Evolutionary conservation across 306 rosid genomes (phyloP), one percentile per base, ranked within the genome.

Genomic region (Rubus parviflorus): DNA sequence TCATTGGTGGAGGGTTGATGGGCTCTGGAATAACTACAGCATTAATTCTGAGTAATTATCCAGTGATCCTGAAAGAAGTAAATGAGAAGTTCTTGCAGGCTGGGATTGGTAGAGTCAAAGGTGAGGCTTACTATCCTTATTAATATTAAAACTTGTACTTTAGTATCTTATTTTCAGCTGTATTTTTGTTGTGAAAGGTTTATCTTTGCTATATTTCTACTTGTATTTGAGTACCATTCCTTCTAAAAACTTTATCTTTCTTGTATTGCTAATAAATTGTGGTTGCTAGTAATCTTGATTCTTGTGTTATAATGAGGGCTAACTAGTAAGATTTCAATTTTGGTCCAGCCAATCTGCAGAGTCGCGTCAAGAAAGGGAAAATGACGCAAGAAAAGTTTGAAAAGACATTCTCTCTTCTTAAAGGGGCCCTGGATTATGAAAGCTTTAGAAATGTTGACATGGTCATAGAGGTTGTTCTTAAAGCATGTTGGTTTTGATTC

Each of bases 1-100:
- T 92, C 81, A 77, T 96, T 80, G 99, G 99, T 70, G 99, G 99
- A 60, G 99, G 99, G 68, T 79, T 96, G 65, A 96, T 92, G 99
- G 99, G 99, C 77, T 96, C 99, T 78, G 99, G 98, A 81, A 96
- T 96, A 79, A 93, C 96, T 30, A 96, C 99, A 16, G 89, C 94
- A 42, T 84, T 96, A 85, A 62, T 96, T 80, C 90, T 88, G 73
- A 87, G 97, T 71, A 81, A 81, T 81, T 92, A 88, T 72, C 87
- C 89, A 46, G 98, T 96, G 79, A 86, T 92, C 79, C 84, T 96
- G 82, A 92, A 96, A 84, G 99, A 96, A 88, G 96, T 96, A 68
- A 92, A 89, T 48, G 85, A 89, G 22, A 92, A 92, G 79, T 89
- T 91, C 83, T 86, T 96, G 91, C 89, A 91, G 85, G 96, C 96